These are phyloP conservation scores for Apiospora aurea DNA, from an alignment of 2,329 filamentous ascomycete species.

Conservation along the genomic window DNA sequence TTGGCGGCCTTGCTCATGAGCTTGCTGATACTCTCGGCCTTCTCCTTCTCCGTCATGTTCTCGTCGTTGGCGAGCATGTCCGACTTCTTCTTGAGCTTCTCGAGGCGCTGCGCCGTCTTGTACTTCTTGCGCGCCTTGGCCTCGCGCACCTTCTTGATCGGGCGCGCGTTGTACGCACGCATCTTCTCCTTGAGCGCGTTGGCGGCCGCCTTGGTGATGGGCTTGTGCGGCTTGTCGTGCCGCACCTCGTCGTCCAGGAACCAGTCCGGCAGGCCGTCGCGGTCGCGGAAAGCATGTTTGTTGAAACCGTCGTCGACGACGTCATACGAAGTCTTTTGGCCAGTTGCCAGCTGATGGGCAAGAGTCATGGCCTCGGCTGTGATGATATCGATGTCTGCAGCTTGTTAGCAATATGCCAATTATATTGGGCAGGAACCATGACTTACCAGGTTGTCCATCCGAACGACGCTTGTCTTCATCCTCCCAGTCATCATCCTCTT, in stretches of 20 bases:
- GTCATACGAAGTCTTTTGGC: slow-evolving; percentile 80
- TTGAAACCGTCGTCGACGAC: slow-evolving; percentile 93
- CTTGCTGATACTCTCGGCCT: slow-evolving; percentile 82
- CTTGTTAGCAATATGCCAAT: slow-evolving; percentile 32
- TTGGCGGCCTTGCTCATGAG: slow-evolving; percentile 78
- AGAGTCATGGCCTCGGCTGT: slow-evolving; percentile 99
- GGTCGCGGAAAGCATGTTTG: slow-evolving; percentile 88
- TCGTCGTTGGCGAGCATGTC: slow-evolving; percentile 88
- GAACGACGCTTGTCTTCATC: slow-evolving; percentile 67
- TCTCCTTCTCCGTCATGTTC: slow-evolving; percentile 94
- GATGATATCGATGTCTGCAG: slow-evolving; percentile 90
- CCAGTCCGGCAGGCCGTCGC: slow-evolving; percentile 94
- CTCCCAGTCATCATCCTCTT: slow-evolving; percentile 67
- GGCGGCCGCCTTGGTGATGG: slow-evolving; percentile 90
- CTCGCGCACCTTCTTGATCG: slow-evolving; percentile 99
- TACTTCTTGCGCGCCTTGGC: slow-evolving; percentile 97
- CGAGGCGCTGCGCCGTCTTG: slow-evolving; percentile 86
- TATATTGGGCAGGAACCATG: background rate
- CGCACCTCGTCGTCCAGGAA: slow-evolving; percentile 90
- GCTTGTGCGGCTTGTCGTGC: slow-evolving; percentile 85
- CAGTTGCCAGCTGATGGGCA: slow-evolving; percentile 88
- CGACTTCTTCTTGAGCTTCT: slow-evolving; percentile 98
- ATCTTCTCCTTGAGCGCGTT: slow-evolving; percentile 93
- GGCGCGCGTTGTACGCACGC: slow-evolving; percentile 90
- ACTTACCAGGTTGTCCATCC: slow-evolving; percentile 67